Evolutionary conservation across 2,329 filamentous ascomycete species (phyloP), one percentile per base, ranked within the genome.

Genomic region (Apiospora sp.): DNA sequence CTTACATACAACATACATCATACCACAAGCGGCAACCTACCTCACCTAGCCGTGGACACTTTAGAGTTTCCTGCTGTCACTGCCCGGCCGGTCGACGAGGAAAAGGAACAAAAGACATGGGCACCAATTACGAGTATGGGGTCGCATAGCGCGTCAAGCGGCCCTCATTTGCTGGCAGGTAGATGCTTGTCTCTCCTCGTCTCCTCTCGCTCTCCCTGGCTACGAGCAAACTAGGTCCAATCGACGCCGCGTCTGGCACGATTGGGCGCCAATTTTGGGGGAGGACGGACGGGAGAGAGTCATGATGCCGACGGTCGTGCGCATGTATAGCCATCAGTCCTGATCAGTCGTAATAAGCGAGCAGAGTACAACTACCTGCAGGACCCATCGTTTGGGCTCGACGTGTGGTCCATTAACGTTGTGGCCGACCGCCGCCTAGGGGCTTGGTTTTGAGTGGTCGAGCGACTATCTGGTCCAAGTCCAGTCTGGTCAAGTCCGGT

Each of bases 101-200:
- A 24, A 64, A 64, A 64, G 16, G 58, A 41, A 64, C 19, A 37
- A 41, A 34, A 64, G 34, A 64, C 34, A 41, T 64, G 58, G 58
- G 30, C 58, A 41, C 34, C 58, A 41, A 24, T 64, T 64, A 64
- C 58, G 58, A 64, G 58, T 64, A 64, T 64, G 58, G 58, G 58
- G 58, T 64, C 58, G 58, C 58, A 64, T 64, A 64, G 58, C 58
- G 58, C 58, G 58, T 64, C 58, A 64, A 64, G 58, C 58, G 58
- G 58, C 58, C 58, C 58, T 64, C 30, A 64, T 64, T 41, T 64
- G 58, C 58, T 41, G 16, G 27, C 30, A 58, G 54, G 14, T 34
- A 58, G 54, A 58, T 58, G 58, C 58, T 41, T 64, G 58, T 64
- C 58, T 41, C 58, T 64, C 34, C 34, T 34, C 30, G 30, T 37